Percentiles rank a stretch among this genome's conserved stretches.
These are phyloP conservation scores for apple (Malus domestica) DNA, from an alignment of 306 rosid genomes.

Conservation along the genomic window ASM211411v1 NC_041789.1:25765501-25766000, in stretches of 20 bases:
- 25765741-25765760: too few species aligned
- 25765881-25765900: not conserved
- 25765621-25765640: too few species aligned
- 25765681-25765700: not conserved
- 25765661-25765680: too few species aligned
- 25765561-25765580: too few species aligned
- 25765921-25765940: not conserved
- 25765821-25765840: not conserved
- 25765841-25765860: not conserved
- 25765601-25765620: too few species aligned
- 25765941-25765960: not conserved
- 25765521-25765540: not conserved
- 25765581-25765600: too few species aligned
- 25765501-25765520: not conserved
- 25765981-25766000: not conserved
- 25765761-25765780: not conserved
- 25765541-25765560: rapidly evolving
- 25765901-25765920: not conserved
- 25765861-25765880: not conserved
- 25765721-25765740: not conserved
- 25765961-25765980: not conserved
- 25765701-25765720: not conserved
- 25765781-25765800: not conserved
- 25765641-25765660: too few species aligned
- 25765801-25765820: not conserved